Base-by-base conservation (phyloP, 2,329 filamentous ascomycete genomes). In the Chrysosporium keratinophilum region DNA sequence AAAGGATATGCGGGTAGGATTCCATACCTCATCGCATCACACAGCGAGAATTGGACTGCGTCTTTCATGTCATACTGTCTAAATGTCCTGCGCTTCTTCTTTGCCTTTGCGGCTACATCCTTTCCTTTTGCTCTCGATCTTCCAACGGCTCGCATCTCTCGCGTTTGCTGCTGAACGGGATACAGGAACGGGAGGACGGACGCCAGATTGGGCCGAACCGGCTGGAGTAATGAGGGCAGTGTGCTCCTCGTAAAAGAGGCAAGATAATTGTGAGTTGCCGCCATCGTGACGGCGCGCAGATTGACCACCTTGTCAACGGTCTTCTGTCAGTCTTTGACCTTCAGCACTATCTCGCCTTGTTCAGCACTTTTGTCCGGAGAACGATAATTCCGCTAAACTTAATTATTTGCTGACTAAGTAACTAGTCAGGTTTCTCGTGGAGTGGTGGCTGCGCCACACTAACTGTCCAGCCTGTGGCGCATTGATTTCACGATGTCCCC, bases 11-110 rank as follows among this genome's bases (percentile, higher is more conserved):
- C 51, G 28, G 20, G 42, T 28, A n/a, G n/a, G 28, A 19, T 41
- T 54, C 37, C 57, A 48, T 66, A 73, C 88, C 90, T 82, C 82
- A 98, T 93, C 14, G 93, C 94, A 74, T 98, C 93, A 61, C 88
- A 85, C 33, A 98, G 77, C 0, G 88, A 81, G 65, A 85, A 95
- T 64, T 87, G 84, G 35, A 88, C 77, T 42, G 82, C 79, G 59
- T 81, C 74, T 58, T 79, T 79, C 59, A 91, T 69, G 58, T 82
- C 76, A 58, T 78, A 77, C 55, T 78, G 75, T 59, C 82, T 78
- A 67, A 82, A 89, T 68, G 77, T 79, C 71, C 80, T 80, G 58
- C 72, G 69, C 71, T 79, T 82, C 62, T 76, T 77, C 70, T 60
- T 74, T 71, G 55, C 66, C 62, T 57, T 58, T 47, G 49, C 12